phyloP scores from a whole-genome alignment of 805 yeast species.

The Debaryomyces prosopidis region DNA sequence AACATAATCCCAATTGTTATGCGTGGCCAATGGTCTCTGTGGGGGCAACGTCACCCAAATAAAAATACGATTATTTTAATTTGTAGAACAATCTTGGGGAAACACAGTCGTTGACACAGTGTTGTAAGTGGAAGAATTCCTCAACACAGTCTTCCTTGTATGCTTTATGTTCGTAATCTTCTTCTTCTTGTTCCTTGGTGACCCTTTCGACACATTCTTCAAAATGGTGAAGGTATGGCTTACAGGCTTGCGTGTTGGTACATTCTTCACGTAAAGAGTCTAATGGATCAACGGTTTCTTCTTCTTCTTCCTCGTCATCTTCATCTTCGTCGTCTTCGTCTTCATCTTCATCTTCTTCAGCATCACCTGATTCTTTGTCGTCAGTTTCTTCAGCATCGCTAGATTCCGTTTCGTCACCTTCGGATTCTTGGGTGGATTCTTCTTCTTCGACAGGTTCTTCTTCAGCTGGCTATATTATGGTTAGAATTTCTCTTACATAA shows the following conservation, averaged over 20 bases:
- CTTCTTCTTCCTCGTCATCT: constrained; percentile 68
- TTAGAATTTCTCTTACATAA: constrained; percentile 1
- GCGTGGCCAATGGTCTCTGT: neutral
- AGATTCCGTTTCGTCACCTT: constrained; percentile 15
- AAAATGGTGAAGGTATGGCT: constrained; percentile 81
- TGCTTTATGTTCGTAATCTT: constrained; percentile 72
- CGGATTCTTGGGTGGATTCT: constrained; percentile 11
- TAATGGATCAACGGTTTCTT: constrained; percentile 55
- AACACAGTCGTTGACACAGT: constrained; percentile 87
- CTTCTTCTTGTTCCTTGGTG: constrained; percentile 80
- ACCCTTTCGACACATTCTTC: constrained; percentile 96
- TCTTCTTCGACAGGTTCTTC: constrained; percentile 22
- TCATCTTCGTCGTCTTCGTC: constrained; percentile 60
- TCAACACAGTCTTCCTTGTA: constrained; percentile 98
- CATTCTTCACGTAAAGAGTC: constrained; percentile 56
- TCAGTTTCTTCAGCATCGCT: constrained; percentile 41
- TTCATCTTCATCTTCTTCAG: constrained; percentile 39
- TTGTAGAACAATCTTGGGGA: constrained; percentile 87
- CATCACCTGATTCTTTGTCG: constrained; percentile 26
- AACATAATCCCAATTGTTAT: neutral
- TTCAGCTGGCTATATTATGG: constrained; percentile 18
- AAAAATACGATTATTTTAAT: constrained; percentile 56
- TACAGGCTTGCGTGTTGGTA: constrained; percentile 63
- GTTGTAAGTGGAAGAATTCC: constrained; percentile 96
- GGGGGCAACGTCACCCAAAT: neutral